Evolutionary conservation across 2,329 filamentous ascomycete species (phyloP).

Genomic region (Phoma sp.): DNA sequence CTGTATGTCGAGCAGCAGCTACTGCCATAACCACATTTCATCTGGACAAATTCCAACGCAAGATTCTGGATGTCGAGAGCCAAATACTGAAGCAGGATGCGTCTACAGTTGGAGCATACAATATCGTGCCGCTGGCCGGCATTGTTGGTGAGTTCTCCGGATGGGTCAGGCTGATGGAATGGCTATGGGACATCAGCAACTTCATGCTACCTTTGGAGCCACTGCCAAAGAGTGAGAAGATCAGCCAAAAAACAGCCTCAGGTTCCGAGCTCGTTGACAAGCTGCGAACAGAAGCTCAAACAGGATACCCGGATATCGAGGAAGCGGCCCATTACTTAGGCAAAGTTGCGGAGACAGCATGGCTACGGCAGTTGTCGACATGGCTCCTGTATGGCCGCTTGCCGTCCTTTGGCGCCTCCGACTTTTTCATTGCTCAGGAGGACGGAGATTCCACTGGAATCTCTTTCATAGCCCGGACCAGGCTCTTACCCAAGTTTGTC

Average conservation of each 20-base stretch:
- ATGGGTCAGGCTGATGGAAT: constrained; percentile 84
- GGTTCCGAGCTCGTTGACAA: constrained; percentile 79
- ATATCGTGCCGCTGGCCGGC: constrained; percentile 88
- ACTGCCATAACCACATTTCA: constrained; percentile 77
- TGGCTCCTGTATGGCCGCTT: constrained; percentile 91
- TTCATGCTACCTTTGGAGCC: constrained; percentile 65
- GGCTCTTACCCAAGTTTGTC: constrained; percentile 80
- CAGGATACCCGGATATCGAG: constrained; percentile 87
- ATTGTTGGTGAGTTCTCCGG: constrained; percentile 84
- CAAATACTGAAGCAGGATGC: constrained; percentile 78
- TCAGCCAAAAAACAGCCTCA: constrained; percentile 55
- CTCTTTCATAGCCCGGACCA: constrained; percentile 40
- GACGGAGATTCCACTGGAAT: constrained; percentile 43
- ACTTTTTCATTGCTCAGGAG: constrained; percentile 76
- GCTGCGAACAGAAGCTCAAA: constrained; percentile 77
- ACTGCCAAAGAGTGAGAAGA: constrained; percentile 19
- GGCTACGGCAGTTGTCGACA: constrained; percentile 86
- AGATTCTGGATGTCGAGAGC: constrained; percentile 83
- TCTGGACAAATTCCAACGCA: constrained; percentile 79
- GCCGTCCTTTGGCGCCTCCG: constrained; percentile 76
- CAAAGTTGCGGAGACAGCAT: constrained; percentile 82
- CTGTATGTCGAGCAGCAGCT: constrained; percentile 86
- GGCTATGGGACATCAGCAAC: constrained; percentile 76
- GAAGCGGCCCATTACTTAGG: constrained; percentile 75
- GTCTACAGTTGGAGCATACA: constrained; percentile 83